Evolutionary conservation across 768 basidiomycete species (phyloP).

Genomic region (Pilatotrama ljubarskyi): DNA sequence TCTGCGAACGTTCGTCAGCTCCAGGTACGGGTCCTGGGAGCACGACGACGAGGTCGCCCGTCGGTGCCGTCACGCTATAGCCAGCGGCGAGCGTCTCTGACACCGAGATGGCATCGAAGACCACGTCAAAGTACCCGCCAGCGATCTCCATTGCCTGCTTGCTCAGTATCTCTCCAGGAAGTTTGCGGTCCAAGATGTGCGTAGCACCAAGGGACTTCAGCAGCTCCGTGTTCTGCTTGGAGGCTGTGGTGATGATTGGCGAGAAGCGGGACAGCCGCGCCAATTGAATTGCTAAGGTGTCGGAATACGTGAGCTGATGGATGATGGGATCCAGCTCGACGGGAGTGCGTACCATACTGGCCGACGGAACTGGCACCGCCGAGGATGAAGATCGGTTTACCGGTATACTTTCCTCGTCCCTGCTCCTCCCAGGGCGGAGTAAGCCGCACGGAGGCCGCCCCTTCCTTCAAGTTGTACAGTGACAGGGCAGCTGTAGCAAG

Average conservation of each 20-base stretch:
- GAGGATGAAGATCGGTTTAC: slow-evolving; percentile 28
- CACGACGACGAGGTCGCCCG: slow-evolving; percentile 20
- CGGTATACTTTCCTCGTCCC: background rate
- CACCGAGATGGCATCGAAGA: slow-evolving; percentile 26
- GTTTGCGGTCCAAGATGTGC: slow-evolving; percentile 28
- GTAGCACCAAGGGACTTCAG: slow-evolving; percentile 30
- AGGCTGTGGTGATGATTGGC: slow-evolving; percentile 27
- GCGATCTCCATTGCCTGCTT: slow-evolving; percentile 2
- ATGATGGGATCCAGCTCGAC: too few species aligned
- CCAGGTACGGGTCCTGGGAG: background rate
- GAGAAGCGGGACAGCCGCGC: slow-evolving; percentile 28
- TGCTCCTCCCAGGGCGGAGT: slow-evolving; percentile 18
- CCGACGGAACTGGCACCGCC: slow-evolving; percentile 34
- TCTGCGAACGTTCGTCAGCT: slow-evolving; percentile 1
- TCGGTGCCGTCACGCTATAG: slow-evolving; percentile 18
- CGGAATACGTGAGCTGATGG: too few species aligned
- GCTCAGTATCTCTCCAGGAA: background rate
- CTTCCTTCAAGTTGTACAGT: slow-evolving; percentile 26
- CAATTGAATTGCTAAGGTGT: slow-evolving; percentile 25
- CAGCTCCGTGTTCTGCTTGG: slow-evolving; percentile 5
- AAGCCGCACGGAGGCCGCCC: slow-evolving; percentile 5
- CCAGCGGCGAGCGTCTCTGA: slow-evolving; percentile 22
- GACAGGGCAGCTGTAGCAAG: slow-evolving; percentile 32
- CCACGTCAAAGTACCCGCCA: slow-evolving; percentile 14
- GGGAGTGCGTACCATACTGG: slow-evolving; percentile 25